Base-by-base conservation (phyloP, 1,284 basidiomycete species). In the Leccinum pallidistipes region DNA sequence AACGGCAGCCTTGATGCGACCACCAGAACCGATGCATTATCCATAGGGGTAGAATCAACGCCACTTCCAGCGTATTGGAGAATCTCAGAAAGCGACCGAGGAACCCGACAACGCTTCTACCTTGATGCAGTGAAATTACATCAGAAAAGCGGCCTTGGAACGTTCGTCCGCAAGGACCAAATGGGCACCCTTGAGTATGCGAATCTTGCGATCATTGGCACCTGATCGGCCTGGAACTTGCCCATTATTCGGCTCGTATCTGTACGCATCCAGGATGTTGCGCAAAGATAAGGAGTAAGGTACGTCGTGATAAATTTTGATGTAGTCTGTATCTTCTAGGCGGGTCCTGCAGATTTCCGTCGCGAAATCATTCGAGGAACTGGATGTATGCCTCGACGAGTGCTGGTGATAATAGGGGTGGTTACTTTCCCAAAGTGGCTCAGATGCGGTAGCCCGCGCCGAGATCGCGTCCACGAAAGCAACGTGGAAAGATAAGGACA, bases 291-390 rank as follows among this genome's bases (percentile, higher is more conserved):
- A 78, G 16, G 83, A 78, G 62, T 80, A 77, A 24, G 68, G 63
- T 18, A 79, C 77, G 64, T 86, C 85, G 66, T 87, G 86, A 69
- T 86, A 86, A 24, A 90, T 69, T 70, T 86, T 87, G 76, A 90
- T 80, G 67, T 86, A 78, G 65, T 87, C 86, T 43, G 78, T 68
- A 3, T 64, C 65, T 31, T 72, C 72, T 34, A 83, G 63, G 16
- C 69, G 65, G 9, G 64, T 50, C 54, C 62, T 63, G 62, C 56
- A 60, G 43, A 66, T 62, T 61, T 65, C 62, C 58, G 61, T 51
- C 50, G 64, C 49, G 56, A 66, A 61, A 40, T 29, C 47, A 36
- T 64, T 58, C 31, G 53, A 61, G 27, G 63, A 58, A 27, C 50
- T 61, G 59, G 54, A 10, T 29, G 60, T 45, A 32, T 57, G 56